Percentiles rank a stretch among this genome's conserved stretches.
Conservation (phyloP, 192 early-diverging fungal genomes). For the Backusella australiensis region DNA sequence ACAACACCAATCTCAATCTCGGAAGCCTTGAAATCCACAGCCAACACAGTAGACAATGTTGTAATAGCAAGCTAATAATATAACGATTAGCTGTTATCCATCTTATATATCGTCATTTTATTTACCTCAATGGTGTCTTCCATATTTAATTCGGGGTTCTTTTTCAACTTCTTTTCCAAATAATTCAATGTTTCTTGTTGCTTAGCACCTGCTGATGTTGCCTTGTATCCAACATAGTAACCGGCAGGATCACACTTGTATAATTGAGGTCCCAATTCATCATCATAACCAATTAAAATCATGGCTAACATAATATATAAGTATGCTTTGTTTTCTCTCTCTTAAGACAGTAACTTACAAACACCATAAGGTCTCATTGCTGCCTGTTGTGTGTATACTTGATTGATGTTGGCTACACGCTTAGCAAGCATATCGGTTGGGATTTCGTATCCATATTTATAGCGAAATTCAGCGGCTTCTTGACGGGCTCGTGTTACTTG, state of each 20-base stretch:
- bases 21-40: slow-evolving; percentile 94
- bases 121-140: slow-evolving; percentile 93
- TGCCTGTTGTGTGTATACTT: slow-evolving; percentile 99
- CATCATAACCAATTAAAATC: slow-evolving; percentile 96
- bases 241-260: slow-evolving; percentile 99
- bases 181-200: slow-evolving; percentile 94
- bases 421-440: slow-evolving; percentile 96
- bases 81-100: not conserved
- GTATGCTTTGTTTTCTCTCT: not conserved
- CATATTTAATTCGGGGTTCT: slow-evolving; percentile 69
- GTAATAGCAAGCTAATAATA: slow-evolving; percentile 81
- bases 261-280: slow-evolving; percentile 94
- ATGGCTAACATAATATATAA: slow-evolving; percentile 60
- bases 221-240: slow-evolving; percentile 96
- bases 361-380: slow-evolving; percentile 97
- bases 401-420: slow-evolving; percentile 96
- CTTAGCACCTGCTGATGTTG: slow-evolving; percentile 94
- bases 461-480: slow-evolving; percentile 98
- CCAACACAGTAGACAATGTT: slow-evolving; percentile 86
- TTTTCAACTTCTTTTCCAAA: slow-evolving; percentile 98
- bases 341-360: slow-evolving; percentile 54
- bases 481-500: slow-evolving; percentile 90
- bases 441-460: slow-evolving; percentile 99
- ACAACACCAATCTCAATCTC: slow-evolving; percentile 96
- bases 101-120: not conserved